These are phyloP conservation scores for Collybia sp. DNA, from an alignment of 768 basidiomycete genomes.

Conservation along the genomic window DNA sequence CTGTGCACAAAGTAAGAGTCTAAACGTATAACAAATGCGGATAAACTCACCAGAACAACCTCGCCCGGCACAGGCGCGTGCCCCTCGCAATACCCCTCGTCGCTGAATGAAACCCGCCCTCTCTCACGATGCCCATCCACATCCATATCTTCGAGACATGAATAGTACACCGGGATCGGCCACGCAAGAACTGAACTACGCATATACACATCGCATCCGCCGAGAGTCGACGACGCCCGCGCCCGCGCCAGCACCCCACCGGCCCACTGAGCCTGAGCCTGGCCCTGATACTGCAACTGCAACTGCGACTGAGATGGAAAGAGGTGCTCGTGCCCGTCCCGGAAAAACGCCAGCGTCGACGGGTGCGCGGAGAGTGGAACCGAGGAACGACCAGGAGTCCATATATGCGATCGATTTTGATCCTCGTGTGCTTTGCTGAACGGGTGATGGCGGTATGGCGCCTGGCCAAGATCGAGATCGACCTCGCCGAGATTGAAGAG, in stretches of 20 bases:
- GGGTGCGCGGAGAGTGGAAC: slow-evolving; percentile 14
- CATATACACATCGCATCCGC: slow-evolving; percentile 30
- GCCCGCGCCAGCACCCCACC: slow-evolving; percentile 12
- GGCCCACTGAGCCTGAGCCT: slow-evolving; percentile 2
- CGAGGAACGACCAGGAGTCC: slow-evolving; percentile 16
- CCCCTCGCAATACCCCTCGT: slow-evolving; percentile 12
- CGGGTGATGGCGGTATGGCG: slow-evolving; percentile 6
- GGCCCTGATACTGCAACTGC: too few species aligned
- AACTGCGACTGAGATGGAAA: too few species aligned
- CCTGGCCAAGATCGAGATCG: not conserved
- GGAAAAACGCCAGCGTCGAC: slow-evolving; percentile 20
- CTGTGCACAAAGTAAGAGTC: slow-evolving; percentile 2
- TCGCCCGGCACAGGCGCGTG: slow-evolving; percentile 3
- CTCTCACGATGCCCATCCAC: too few species aligned
- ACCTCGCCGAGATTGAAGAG: slow-evolving; percentile 27
- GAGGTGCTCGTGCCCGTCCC: slow-evolving; percentile 16
- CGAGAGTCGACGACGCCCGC: slow-evolving; percentile 33
- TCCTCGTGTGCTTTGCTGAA: slow-evolving; percentile 20
- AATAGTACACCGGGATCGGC: too few species aligned
- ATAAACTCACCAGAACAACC: slow-evolving; percentile 9
- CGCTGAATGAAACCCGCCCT: slow-evolving; percentile 2
- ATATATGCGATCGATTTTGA: slow-evolving; percentile 19
- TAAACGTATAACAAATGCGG: not conserved
- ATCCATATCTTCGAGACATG: too few species aligned
- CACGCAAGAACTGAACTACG: slow-evolving; percentile 20